phyloP scores from a whole-genome alignment of 805 yeast species.

The Ogataea nakhonphanomensis region DNA sequence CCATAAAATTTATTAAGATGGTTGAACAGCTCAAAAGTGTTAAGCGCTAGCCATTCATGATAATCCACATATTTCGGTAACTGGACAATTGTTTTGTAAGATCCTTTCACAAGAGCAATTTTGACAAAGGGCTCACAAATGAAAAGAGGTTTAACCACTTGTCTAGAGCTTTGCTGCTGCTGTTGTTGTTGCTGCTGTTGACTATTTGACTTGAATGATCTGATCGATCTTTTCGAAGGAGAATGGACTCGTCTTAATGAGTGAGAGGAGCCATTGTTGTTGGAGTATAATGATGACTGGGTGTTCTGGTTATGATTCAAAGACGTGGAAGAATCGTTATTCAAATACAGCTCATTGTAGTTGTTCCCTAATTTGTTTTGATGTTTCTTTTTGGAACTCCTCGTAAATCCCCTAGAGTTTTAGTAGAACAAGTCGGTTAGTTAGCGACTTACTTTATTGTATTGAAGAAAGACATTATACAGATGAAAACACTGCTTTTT shows the following conservation, averaged over 20 bases:
- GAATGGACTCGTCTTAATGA: conserved; percentile 47
- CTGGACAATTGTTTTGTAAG: conserved; percentile 92
- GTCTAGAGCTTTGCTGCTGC: conserved; percentile 19
- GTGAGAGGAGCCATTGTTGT: conserved; percentile 42
- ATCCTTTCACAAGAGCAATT: conserved; percentile 93
- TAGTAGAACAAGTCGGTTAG: neutral
- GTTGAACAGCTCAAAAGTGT: conserved; percentile 83
- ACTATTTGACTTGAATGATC: conserved; percentile 25
- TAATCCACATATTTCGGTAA: conserved; percentile 91
- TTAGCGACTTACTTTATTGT: conserved; percentile 33
- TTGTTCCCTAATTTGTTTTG: conserved; percentile 27
- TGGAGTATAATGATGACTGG: conserved; percentile 32
- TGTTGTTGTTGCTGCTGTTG: conserved; percentile 27
- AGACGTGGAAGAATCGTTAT: conserved; percentile 23
- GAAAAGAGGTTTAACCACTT: conserved; percentile 48
- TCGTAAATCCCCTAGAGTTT: conserved; percentile 52
- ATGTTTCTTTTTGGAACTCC: conserved; percentile 37
- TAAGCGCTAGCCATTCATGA: conserved; percentile 95
- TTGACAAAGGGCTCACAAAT: conserved; percentile 90
- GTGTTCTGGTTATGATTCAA: conserved; percentile 10
- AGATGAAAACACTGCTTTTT: neutral
- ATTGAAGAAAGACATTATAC: conserved; percentile 37
- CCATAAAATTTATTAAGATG: conserved; percentile 86
- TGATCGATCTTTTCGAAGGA: conserved; percentile 43
- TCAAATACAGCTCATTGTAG: conserved; percentile 23